Evolutionary conservation across 306 rosid genomes (phyloP).

Genomic region (Acacia crassicarpa): DNA sequence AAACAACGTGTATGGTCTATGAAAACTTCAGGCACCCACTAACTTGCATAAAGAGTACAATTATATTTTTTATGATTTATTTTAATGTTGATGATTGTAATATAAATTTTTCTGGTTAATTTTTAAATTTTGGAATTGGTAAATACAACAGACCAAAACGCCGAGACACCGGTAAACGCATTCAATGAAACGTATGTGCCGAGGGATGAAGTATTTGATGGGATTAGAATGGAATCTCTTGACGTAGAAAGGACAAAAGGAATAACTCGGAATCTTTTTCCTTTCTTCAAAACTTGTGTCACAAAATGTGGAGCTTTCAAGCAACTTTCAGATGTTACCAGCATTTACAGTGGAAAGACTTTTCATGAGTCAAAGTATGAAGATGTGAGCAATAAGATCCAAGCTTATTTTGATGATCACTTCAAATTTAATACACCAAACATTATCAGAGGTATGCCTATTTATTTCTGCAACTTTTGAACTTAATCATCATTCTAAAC

Average conservation of each 20-base stretch:
- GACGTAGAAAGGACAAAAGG: slow-evolving; percentile 37
- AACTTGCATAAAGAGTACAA: too few relatives aligned
- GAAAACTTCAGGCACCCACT: too few relatives aligned
- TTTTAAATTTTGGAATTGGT: not conserved
- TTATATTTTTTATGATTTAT: too few relatives aligned
- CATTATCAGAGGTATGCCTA: slow-evolving; percentile 17
- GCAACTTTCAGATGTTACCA: slow-evolving; percentile 31
- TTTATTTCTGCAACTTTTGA: not conserved
- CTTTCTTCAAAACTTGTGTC: slow-evolving; percentile 16
- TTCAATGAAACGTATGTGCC: slow-evolving; percentile 32
- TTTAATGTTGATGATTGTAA: too few relatives aligned
- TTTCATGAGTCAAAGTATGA: not conserved
- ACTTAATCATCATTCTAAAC: not conserved
- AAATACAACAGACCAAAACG: slow-evolving; percentile 4
- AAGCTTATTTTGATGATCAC: slow-evolving; percentile 16
- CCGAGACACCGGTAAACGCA: slow-evolving; percentile 20
- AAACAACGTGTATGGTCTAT: too few relatives aligned
- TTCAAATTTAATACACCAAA: slow-evolving; percentile 36
- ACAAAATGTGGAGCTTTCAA: slow-evolving; percentile 30
- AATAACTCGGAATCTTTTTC: slow-evolving; percentile 37
- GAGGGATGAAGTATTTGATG: slow-evolving; percentile 46
- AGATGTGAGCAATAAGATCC: slow-evolving; percentile 15
- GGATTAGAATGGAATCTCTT: slow-evolving; percentile 25
- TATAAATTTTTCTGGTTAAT: too few relatives aligned
- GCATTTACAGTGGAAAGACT: slow-evolving; percentile 23